These are phyloP conservation scores for Skeletonema tropicum DNA, from an alignment of 108 stramenopile genomes.

Conservation along the genomic window DNA sequence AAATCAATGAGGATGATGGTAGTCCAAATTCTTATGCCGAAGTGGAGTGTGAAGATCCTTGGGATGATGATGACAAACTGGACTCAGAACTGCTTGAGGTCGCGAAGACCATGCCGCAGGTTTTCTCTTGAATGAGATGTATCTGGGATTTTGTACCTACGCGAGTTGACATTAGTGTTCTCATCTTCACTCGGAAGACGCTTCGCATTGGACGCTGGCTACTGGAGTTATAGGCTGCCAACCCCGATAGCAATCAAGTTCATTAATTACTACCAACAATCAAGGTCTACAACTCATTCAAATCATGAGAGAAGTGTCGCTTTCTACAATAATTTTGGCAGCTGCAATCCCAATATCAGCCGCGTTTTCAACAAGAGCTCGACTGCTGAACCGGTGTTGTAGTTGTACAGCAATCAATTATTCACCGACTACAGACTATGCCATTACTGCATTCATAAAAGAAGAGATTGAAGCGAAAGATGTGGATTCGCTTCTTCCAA, in stretches of 20 bases:
- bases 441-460: not conserved
- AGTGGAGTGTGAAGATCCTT: not conserved
- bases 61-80: too few relatives aligned
- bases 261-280: too few relatives aligned
- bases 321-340: not conserved
- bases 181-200: not conserved
- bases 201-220: not conserved
- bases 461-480: constrained; percentile 2
- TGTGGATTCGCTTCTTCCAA: not conserved
- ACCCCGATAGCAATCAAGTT: too few relatives aligned
- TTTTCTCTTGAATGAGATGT: not conserved
- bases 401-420: not conserved
- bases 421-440: not conserved
- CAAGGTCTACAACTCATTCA: not conserved
- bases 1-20: constrained; percentile 19
- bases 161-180: not conserved
- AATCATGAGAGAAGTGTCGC: not conserved
- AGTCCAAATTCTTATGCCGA: not conserved
- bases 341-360: not conserved
- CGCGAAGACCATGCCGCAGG: not conserved
- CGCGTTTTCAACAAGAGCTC: not conserved
- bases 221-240: too few relatives aligned
- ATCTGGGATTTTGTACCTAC: not conserved
- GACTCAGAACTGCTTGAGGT: constrained; percentile 7
- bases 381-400: not conserved